Percentiles rank a stretch among this genome's conserved stretches.
phyloP scores from a whole-genome alignment of 352 stramenopile species.

The Pythium pyrilobum region DNA sequence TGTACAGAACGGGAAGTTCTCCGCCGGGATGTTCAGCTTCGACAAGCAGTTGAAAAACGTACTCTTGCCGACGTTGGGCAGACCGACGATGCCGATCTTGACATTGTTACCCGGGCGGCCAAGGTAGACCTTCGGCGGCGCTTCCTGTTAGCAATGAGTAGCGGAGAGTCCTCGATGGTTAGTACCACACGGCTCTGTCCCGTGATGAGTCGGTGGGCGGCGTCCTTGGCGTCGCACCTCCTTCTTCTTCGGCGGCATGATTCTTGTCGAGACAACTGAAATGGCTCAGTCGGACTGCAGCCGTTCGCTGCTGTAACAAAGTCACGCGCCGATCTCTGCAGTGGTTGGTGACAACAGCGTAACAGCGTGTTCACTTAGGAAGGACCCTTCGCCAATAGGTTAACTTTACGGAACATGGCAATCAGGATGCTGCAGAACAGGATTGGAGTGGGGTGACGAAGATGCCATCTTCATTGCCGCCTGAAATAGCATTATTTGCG shows the following conservation, averaged over 20 bases:
- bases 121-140: conserved; percentile 63
- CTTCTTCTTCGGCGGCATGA: conserved; percentile 87
- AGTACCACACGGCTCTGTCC: too few relatives aligned
- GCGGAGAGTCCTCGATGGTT: too few relatives aligned
- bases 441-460: too few relatives aligned
- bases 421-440: too few relatives aligned
- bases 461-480: too few relatives aligned
- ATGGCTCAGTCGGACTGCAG: background rate
- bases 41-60: conserved; percentile 88
- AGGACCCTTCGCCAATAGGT: too few relatives aligned
- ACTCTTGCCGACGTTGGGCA: conserved; percentile 88
- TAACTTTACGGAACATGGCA: too few relatives aligned
- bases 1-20: conserved; percentile 89
- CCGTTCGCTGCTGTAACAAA: background rate
- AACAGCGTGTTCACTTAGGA: too few relatives aligned
- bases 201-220: background rate
- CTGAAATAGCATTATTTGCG: too few relatives aligned
- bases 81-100: conserved; percentile 91
- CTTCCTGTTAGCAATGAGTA: conserved; percentile 7
- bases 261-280: background rate
- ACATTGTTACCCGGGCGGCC: conserved; percentile 92
- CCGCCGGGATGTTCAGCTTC: conserved; percentile 78
- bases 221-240: conserved; percentile 28
- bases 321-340: too few relatives aligned
- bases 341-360: too few relatives aligned